Percentiles rank a stretch among this genome's conserved stretches.
phyloP scores from a whole-genome alignment of 2,329 filamentous ascomycete species.

The Exophiala dermatitidis region DNA sequence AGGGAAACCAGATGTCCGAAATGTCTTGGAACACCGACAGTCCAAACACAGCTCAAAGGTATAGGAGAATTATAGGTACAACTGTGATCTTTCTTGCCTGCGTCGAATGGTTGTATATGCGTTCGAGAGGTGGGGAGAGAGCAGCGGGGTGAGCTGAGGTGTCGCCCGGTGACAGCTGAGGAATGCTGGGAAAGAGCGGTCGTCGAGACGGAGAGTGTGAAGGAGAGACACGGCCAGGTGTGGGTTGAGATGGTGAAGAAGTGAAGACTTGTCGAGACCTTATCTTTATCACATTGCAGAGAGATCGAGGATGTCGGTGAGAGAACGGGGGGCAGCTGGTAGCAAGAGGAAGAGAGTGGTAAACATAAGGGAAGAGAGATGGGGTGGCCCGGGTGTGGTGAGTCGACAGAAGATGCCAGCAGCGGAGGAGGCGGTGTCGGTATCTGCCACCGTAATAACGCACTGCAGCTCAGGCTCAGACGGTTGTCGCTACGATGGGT shows the following conservation, averaged over 20 bases:
- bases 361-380: constrained; percentile 15
- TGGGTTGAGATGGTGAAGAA: constrained; percentile 10
- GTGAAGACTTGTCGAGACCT: constrained; percentile 13
- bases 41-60: constrained; percentile 13
- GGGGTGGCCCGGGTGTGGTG: constrained; percentile 8
- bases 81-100: constrained; percentile 3
- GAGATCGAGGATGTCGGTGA: constrained; percentile 10
- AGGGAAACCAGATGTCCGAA: background rate
- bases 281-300: constrained; percentile 22
- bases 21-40: constrained; percentile 3
- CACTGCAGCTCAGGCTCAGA: background rate
- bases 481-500: background rate
- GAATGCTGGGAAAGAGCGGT: constrained; percentile 21
- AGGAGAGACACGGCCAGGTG: constrained; percentile 23
- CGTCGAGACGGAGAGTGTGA: constrained; percentile 20
- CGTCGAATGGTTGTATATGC: constrained; percentile 5
- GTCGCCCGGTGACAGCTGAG: constrained; percentile 18
- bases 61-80: constrained; percentile 20
- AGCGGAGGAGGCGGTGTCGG: constrained; percentile 17
- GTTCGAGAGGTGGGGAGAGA: constrained; percentile 7
- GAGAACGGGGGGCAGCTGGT: constrained; percentile 1
- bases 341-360: constrained; percentile 1
- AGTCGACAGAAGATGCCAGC: background rate
- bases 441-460: background rate
- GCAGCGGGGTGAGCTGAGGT: constrained; percentile 11